Conservation (phyloP, 1,284 basidiomycete species). For the Cronartium quercuum region DNA sequence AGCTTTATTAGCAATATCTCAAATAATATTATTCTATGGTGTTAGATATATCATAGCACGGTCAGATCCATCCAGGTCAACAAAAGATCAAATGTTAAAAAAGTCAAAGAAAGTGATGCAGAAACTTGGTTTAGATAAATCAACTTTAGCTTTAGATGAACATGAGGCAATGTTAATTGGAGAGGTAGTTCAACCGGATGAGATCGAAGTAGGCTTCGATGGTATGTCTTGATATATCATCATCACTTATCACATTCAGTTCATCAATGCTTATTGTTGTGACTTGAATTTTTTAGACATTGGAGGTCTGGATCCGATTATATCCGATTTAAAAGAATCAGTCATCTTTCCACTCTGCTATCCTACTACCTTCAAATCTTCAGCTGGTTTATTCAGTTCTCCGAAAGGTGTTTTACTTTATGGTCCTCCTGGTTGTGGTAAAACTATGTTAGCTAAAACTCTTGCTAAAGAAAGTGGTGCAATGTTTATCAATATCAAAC, state of each 20-base stretch:
- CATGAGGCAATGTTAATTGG: constrained; percentile 34
- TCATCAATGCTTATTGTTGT: not conserved
- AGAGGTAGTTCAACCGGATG: constrained; percentile 34
- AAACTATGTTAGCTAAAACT: constrained; percentile 57
- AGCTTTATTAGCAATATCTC: constrained; percentile 27
- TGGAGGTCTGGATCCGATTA: constrained; percentile 90
- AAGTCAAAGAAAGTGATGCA: constrained; percentile 34
- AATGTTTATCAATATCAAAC: constrained; percentile 64
- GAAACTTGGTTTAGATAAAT: constrained; percentile 16
- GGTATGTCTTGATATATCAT: constrained; percentile 4
- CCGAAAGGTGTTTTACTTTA: constrained; percentile 56
- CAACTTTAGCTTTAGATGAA: constrained; percentile 16
- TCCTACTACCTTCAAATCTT: constrained; percentile 70
- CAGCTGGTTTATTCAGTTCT: constrained; percentile 61
- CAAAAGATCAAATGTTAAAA: constrained; percentile 21
- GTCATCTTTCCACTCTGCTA: constrained; percentile 93
- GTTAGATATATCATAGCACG: constrained; percentile 24
- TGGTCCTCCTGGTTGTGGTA: constrained; percentile 62
- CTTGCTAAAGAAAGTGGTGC: constrained; percentile 87
- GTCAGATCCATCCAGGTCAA: constrained; percentile 19
- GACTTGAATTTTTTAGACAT: constrained; percentile 51
- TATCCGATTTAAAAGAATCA: constrained; percentile 83
- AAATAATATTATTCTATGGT: constrained; percentile 38
- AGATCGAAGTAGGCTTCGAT: constrained; percentile 35
- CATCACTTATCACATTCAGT: not conserved